Evolutionary conservation across 371 early-diverging fungal genomes (phyloP), one percentile per base, ranked within the genome.

Genomic region (Rhizomucor miehei): DNA sequence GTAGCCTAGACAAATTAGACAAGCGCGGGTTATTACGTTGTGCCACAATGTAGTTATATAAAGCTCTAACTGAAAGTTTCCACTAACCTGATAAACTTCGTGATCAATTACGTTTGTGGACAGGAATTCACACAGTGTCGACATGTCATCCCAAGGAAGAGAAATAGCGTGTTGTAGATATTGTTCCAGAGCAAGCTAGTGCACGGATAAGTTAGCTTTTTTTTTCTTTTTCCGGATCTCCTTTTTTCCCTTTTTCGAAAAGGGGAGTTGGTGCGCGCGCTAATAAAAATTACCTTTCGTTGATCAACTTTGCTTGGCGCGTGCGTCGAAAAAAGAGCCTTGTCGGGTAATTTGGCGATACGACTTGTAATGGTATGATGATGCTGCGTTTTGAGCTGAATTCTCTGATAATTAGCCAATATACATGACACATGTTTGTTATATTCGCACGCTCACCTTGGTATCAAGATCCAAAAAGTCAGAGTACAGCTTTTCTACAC

Each of bases 401-500:
- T 13, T 46, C 21, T 19, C 24, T 8, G 16, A 5, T 46, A 46
- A 20, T 46, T 13, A 46, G 24, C 13, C 47, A 8, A 3, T 23
- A 20, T 20, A 46, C 6, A 19, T 23, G 2, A 46, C 20, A 13
- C 29, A 20, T 19, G 37, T 13, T 39, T 14, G 13, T 38, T 41
- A 13, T 38, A n/a, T n/a, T n/a, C n/a, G n/a, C n/a, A n/a, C 44
- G 47, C 58, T 61, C 58, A 90, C 89, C 82, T 84, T 85, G 36
- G 77, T 65, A 65, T 93, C 91, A 19, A 94, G 67, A n/a, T 71
- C 60, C 39, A 90, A 66, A 69, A 94, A 90, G 65, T 94, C 94
- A 2, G 85, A 75, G 66, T 93, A 94, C 19, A 81, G 69, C 67
- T 94, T 94, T 56, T 90, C 91, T 10, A 93, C 82, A 25, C 87